Base-by-base conservation (phyloP, 768 basidiomycete species). In the Goffeauzyma gilvescens region DNA sequence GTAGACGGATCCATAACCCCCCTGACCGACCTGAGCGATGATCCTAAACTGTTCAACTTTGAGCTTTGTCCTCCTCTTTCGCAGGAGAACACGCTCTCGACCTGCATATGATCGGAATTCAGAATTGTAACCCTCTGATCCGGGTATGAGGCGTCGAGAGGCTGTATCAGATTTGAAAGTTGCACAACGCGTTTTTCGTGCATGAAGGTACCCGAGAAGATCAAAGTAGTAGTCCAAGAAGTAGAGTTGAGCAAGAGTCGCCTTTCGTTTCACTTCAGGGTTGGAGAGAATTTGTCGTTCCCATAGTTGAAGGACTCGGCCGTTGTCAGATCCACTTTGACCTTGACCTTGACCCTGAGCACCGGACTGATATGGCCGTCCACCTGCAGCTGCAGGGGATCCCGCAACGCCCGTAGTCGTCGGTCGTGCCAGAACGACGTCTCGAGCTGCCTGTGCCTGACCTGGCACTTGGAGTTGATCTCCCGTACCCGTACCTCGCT, bases 211-310 rank as follows among this genome's bases (percentile, higher is more conserved):
- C 14, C 84, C 85, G 27, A 98, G 72, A 1, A 76, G 73, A 59
- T 95, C 85, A 62, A 98, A 98, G 67, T 98, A 98, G 62, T 98
- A 96, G 65, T 96, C 90, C 38, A 93, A 74, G 67, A 95, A 95
- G 68, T 83, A 98, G 34, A 98, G 75, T 59, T 98, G 93, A 15
- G 89, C 87, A 8, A 98, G 85, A 1, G 89, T 95, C 1, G 90
- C 47, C 63, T 98, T 96, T 42, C 93, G 74, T 63, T 75, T 84
- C 41, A 95, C 79, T 62, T 96, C 93, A 12, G 77, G 62, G 46
- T 75, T 86, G 28, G 82, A 78, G 33, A 93, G 58, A 26, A 93
- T 68, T 52, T 85, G 79, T 50, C 72, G 73, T 65, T 98, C 87
- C 85, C 86, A 86, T 15, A 77, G 63, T 60, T 82, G 50, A 12